These are phyloP conservation scores for Fraxinus xanthoxyloides DNA, from an alignment of 305 asterid species.

Conservation along the genomic window DNA sequence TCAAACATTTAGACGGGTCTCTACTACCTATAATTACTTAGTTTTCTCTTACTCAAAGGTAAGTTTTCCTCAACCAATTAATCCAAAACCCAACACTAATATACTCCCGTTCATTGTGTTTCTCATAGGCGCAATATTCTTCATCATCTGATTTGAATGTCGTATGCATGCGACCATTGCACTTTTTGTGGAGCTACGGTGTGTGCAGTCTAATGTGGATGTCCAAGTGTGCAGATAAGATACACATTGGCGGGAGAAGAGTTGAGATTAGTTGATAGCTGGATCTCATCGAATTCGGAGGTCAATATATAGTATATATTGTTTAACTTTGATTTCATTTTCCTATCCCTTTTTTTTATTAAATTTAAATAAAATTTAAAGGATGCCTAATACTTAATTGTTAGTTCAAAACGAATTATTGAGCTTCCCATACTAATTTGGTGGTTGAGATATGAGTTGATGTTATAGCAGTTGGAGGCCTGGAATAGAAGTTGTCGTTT, in stretches of 20 bases:
- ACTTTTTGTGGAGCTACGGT: not conserved
- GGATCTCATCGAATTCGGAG: not conserved
- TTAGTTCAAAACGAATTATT: not conserved
- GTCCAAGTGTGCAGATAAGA: not conserved
- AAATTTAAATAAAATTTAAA: no score
- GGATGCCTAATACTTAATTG: not conserved
- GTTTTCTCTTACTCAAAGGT: not conserved
- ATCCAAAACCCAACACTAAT: not conserved
- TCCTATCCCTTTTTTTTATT: not conserved
- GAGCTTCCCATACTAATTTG: not conserved
- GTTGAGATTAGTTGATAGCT: no score
- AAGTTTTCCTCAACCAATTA: not conserved
- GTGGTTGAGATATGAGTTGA: not conserved
- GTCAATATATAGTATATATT: not conserved
- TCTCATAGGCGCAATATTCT: not conserved
- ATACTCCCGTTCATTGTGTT: not conserved
- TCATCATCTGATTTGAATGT: not conserved
- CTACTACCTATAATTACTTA: not conserved
- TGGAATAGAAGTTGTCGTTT: no score
- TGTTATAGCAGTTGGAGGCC: not conserved
- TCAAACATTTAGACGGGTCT: not conserved
- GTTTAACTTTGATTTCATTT: not conserved
- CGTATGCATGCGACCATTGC: not conserved
- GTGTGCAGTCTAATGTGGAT: no score
- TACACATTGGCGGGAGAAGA: not conserved